Evolutionary conservation across 495 filamentous ascomycete species (phyloP), one percentile per base, ranked within the genome.

Genomic region (Durotheca rogersii): DNA sequence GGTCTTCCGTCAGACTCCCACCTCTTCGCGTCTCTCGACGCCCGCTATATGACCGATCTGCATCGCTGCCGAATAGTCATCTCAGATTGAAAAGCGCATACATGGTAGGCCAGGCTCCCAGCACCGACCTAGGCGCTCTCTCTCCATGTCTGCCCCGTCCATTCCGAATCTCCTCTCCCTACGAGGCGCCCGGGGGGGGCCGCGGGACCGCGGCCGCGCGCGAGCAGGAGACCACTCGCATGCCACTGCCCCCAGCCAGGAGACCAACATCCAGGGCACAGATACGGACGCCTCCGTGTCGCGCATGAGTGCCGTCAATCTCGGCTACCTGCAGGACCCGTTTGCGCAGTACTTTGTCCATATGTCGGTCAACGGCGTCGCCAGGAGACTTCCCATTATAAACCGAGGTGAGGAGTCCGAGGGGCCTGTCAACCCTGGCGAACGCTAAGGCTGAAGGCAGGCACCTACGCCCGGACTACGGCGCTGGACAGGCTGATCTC

Each of bases 211-310:
- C 21, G 66, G 62, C 9, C 64, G 69, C 39, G 77, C 76, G 34
- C 68, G 68, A 41, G 68, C 67, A 35, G 67, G 63, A 27, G n/a
- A n/a, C n/a, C 35, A 44, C 15, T 43, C 60, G 35, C 53, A 46
- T 25, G 41, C 56, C 23, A 39, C 56, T 17, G 52, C 58, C 23
- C 37, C 32, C 32, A 65, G 48, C 47, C 72, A 76, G 39, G 70
- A 74, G 18, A 66, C 65, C 31, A 79, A 85, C 10, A 85, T 97
- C 38, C 91, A 95, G 68, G 80, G 84, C 42, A 98, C 93, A 11
- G 93, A 98, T 69, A 82, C 85, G 58, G 93, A 98, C 74, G 93
- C 93, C 36, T 87, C 88, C 52, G 81, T 88, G 18, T 95, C 89
- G 19, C 81, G 94, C 7, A 69, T 94, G 67, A 96, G 90, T 61